Conservation (phyloP, 306 rosid species). For the Acmispon strigosus region DNA sequence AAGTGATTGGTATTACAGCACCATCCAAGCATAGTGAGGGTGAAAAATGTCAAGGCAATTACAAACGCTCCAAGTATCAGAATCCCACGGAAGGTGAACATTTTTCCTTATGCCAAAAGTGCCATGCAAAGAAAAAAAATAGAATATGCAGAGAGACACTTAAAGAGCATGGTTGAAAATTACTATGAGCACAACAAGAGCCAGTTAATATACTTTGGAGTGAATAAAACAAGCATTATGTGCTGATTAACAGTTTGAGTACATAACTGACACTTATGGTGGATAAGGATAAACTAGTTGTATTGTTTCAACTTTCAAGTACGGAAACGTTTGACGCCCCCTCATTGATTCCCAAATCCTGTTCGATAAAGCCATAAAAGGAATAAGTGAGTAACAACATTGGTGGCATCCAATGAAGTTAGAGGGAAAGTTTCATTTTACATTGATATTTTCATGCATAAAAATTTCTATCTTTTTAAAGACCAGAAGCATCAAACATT, state of each 20-base stretch:
- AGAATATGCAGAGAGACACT: background rate
- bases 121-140: background rate
- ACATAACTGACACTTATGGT: background rate
- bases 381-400: background rate
- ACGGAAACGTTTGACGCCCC: no score
- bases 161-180: slow-evolving; percentile 15
- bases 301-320: background rate
- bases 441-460: background rate
- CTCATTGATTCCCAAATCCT: background rate
- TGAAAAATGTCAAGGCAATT: slow-evolving; percentile 25
- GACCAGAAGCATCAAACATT: no score
- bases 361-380: background rate
- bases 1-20: background rate
- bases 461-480: background rate
- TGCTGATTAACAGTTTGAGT: background rate
- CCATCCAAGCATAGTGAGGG: slow-evolving; percentile 30
- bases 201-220: background rate
- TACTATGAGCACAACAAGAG: slow-evolving; percentile 19
- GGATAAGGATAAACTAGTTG: background rate
- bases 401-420: background rate
- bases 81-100: slow-evolving; percentile 1
- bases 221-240: background rate
- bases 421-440: background rate
- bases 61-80: slow-evolving; percentile 15
- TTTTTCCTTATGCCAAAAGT: background rate